Evolutionary conservation across 2,329 filamentous ascomycete genomes (phyloP).

Genomic region (Xylariales sp.): DNA sequence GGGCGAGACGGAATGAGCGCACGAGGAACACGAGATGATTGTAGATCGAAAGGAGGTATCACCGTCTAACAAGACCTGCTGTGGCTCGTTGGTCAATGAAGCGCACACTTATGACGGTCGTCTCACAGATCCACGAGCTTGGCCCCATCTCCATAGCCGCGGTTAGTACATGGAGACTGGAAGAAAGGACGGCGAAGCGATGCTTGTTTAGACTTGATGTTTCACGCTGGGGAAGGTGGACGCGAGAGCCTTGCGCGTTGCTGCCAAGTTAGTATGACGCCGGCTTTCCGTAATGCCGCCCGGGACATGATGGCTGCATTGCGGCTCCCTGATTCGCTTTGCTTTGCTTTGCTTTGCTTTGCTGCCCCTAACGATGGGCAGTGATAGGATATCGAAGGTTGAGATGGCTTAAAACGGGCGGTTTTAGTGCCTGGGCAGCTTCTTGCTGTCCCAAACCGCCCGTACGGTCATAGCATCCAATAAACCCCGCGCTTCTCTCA

Average conservation of each 20-base stretch:
- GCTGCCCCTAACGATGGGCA: slow-evolving; percentile 1
- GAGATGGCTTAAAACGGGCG: background rate
- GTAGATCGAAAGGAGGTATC: background rate
- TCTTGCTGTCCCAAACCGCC: too few relatives aligned
- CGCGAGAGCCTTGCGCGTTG: background rate
- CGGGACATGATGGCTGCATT: background rate
- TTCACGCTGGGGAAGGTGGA: slow-evolving; percentile 1
- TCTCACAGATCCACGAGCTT: background rate
- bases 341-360: background rate
- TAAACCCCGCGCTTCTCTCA: too few relatives aligned
- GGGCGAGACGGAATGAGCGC: too few relatives aligned
- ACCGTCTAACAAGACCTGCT: background rate
- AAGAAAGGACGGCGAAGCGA: background rate
- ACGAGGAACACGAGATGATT: background rate
- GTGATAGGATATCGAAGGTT: background rate
- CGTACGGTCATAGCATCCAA: too few relatives aligned
- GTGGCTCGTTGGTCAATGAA: too few relatives aligned
- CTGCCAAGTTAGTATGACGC: slow-evolving; percentile 1
- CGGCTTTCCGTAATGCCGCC: background rate
- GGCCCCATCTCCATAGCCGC: background rate
- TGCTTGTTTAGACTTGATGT: background rate
- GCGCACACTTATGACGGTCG: background rate
- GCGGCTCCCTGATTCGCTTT: background rate
- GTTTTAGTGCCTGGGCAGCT: slow-evolving; percentile 1
- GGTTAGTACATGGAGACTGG: background rate